Evolutionary conservation across 1,139 yeast genomes (phyloP).

Genomic region (Yamadazyma conglobata): DNA sequence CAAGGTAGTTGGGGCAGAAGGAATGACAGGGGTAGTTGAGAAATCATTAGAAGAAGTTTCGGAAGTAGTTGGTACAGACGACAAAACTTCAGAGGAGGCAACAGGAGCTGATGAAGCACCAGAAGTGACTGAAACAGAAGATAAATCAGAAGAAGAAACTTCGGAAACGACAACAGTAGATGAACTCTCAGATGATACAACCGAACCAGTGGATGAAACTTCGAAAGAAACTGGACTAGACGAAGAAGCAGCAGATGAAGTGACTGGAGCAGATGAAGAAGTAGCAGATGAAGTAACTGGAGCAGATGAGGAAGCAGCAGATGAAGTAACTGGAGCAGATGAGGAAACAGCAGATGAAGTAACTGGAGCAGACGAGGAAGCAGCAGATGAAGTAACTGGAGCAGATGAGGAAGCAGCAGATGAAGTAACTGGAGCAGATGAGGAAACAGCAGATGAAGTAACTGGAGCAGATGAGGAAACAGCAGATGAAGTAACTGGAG

Average conservation of each 20-base stretch:
- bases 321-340: conserved; percentile 4
- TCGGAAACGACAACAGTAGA: conserved; percentile 1
- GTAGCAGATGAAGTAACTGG: conserved; percentile 1
- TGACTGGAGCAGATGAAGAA: conserved; percentile 2
- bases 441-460: conserved; percentile 5
- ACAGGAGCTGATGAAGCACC: conserved; percentile 4
- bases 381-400: conserved; percentile 6
- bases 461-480: conserved; percentile 7
- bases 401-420: conserved; percentile 6
- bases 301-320: conserved; percentile 6
- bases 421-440: conserved; percentile 7
- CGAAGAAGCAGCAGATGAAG: conserved; percentile 3
- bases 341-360: conserved; percentile 7
- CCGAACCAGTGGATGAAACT: conserved; percentile 1
- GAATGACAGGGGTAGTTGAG: conserved; percentile 3
- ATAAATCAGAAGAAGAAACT: conserved; percentile 3
- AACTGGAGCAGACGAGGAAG: conserved; percentile 2
- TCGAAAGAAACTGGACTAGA: background rate
- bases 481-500: conserved; percentile 5
- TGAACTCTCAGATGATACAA: too few relatives aligned
- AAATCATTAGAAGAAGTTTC: conserved; percentile 4
- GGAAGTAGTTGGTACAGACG: background rate
- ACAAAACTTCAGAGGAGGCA: background rate
- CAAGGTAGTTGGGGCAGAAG: conserved; percentile 5
- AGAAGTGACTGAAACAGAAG: conserved; percentile 4